These are phyloP conservation scores for Pythium chondricola DNA, from an alignment of 352 stramenopile genomes.

Conservation along the genomic window DNA sequence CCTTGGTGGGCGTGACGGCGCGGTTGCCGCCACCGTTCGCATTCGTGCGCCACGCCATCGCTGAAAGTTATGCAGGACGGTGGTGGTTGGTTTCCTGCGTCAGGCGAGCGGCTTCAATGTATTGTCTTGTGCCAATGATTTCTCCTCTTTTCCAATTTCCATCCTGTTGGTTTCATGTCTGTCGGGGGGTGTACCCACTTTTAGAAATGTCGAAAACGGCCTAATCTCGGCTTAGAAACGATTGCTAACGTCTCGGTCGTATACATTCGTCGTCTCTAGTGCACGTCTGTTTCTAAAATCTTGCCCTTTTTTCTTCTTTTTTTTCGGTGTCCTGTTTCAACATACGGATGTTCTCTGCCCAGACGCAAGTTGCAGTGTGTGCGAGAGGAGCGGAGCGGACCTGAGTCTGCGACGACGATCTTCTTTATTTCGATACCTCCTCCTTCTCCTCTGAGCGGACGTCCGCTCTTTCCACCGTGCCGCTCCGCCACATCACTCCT, in stretches of 20 bases:
- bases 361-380: not conserved
- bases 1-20: conserved; percentile 18
- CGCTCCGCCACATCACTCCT: not conserved
- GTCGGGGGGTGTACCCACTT: no score
- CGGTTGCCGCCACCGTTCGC: conserved; percentile 13
- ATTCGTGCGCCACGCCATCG: conserved; percentile 32
- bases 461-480: conserved; percentile 7
- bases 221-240: no score
- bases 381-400: conserved; percentile 2
- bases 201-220: no score
- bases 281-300: conserved; percentile 15
- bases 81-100: no score
- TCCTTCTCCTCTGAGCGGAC: conserved; percentile 6
- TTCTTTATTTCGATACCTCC: conserved; percentile 4
- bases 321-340: not conserved
- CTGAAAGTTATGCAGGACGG: no score
- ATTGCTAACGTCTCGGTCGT: not conserved
- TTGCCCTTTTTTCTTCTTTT: not conserved
- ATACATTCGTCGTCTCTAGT: not conserved
- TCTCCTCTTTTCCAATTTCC: no score
- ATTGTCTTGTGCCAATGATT: no score
- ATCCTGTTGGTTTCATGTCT: not conserved
- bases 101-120: not conserved
- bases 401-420: conserved; percentile 2
- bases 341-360: conserved; percentile 4